These are phyloP conservation scores for Pseudophaeomoniella oleicola DNA, from an alignment of 2,329 filamentous ascomycete species.

Conservation along the genomic window DNA sequence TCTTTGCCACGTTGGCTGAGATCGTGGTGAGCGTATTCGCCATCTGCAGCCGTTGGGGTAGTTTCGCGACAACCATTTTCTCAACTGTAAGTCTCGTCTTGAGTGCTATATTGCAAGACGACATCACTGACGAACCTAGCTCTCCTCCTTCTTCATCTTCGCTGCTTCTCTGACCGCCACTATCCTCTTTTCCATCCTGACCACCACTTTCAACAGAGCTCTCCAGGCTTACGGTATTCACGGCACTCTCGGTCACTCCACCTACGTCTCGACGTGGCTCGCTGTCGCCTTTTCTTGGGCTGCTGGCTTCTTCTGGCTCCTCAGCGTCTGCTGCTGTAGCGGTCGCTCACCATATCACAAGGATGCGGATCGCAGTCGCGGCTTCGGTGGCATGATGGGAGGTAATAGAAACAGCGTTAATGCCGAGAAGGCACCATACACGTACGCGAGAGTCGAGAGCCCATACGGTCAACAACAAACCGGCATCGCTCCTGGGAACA, in stretches of 20 bases:
- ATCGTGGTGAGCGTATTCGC: slow-evolving; percentile 68
- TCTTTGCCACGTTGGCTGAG: slow-evolving; percentile 54
- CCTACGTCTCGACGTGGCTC: slow-evolving; percentile 64
- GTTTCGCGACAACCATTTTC: slow-evolving; percentile 67
- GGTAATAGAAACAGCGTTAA: slow-evolving; percentile 16
- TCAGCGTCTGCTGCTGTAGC: slow-evolving; percentile 83
- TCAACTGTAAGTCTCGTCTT: slow-evolving; percentile 45
- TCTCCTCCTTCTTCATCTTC: slow-evolving; percentile 42
- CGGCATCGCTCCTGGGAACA: slow-evolving; percentile 6
- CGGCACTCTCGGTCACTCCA: slow-evolving; percentile 50
- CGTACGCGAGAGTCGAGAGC: slow-evolving; percentile 39
- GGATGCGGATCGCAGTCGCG: slow-evolving; percentile 20
- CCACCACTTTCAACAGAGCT: slow-evolving; percentile 50
- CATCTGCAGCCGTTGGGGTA: slow-evolving; percentile 68
- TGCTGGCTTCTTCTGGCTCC: slow-evolving; percentile 76
- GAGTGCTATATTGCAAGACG: no score
- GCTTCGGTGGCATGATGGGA: slow-evolving; percentile 16
- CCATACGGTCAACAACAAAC: slow-evolving; percentile 7
- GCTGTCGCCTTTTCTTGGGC: slow-evolving; percentile 61
- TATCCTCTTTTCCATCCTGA: slow-evolving; percentile 55
- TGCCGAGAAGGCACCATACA: slow-evolving; percentile 47
- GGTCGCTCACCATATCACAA: slow-evolving; percentile 41
- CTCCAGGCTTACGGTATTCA: slow-evolving; percentile 59
- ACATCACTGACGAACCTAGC: no score
- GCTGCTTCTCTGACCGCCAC: slow-evolving; percentile 60